Percentiles rank a stretch among this genome's conserved stretches.
phyloP scores from a whole-genome alignment of 2,329 filamentous ascomycete genomes.

The Incumbomyces delicatus region DNA sequence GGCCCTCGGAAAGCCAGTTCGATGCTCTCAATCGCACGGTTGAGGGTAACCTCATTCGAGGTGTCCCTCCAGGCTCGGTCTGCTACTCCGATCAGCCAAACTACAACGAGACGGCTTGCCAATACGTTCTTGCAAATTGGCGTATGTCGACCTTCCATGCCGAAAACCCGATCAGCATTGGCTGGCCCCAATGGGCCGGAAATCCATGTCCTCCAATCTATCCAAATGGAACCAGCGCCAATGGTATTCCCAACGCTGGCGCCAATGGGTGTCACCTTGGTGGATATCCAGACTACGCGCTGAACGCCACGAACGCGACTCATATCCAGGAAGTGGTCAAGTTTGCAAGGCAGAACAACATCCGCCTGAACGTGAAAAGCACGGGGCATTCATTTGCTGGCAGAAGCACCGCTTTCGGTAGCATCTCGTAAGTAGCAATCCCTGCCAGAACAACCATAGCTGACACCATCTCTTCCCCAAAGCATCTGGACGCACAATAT shows the following conservation, averaged over 20 bases:
- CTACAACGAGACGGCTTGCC: no score
- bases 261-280: conserved; percentile 23
- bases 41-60: conserved; percentile 24
- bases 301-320: conserved; percentile 27
- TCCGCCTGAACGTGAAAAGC: conserved; percentile 42
- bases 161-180: conserved; percentile 27
- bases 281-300: conserved; percentile 26
- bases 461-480: no score
- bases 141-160: no score
- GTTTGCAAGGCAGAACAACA: conserved; percentile 29
- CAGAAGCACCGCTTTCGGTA: conserved; percentile 1
- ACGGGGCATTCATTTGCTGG: conserved; percentile 43
- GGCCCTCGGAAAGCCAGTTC: conserved; percentile 30
- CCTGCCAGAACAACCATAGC: no score
- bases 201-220: conserved; percentile 23
- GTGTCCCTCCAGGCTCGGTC: no score
- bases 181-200: conserved; percentile 34
- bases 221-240: conserved; percentile 27
- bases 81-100: no score
- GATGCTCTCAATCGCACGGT: conserved; percentile 28
- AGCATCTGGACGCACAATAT: conserved; percentile 1
- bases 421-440: no score
- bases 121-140: no score
- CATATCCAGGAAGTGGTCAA: conserved; percentile 29
- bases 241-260: conserved; percentile 35